These are phyloP conservation scores for Colletotrichum sp. DNA, from an alignment of 2,329 filamentous ascomycete genomes.

Conservation along the genomic window DNA sequence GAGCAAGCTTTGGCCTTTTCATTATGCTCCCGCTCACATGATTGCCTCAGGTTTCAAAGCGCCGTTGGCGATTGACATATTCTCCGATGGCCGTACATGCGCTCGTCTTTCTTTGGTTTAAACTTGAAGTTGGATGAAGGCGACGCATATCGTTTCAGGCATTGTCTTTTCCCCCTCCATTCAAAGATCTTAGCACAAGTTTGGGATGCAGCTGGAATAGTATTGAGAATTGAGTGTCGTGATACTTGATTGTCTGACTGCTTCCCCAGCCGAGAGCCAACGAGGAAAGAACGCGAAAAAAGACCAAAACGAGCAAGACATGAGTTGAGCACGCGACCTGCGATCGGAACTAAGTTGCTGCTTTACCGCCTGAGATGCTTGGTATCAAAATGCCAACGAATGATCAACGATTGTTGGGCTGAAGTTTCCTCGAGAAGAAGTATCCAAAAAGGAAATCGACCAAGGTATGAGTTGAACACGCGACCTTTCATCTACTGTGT, in stretches of 20 bases:
- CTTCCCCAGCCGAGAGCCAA: background rate
- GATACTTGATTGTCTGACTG: background rate
- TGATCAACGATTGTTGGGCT: no score
- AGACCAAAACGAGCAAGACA: background rate
- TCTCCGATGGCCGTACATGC: background rate
- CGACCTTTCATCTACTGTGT: background rate
- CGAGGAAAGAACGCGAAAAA: background rate
- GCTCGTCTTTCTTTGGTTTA: background rate
- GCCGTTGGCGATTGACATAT: background rate
- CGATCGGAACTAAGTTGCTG: rapidly evolving
- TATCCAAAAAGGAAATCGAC: background rate
- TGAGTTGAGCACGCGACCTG: background rate
- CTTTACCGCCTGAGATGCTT: background rate
- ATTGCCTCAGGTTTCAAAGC: background rate
- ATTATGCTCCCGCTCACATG: background rate
- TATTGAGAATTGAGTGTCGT: background rate
- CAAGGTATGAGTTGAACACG: background rate
- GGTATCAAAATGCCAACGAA: no score
- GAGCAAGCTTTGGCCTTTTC: background rate
- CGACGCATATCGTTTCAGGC: rapidly evolving
- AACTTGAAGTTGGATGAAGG: background rate
- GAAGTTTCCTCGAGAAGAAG: no score
- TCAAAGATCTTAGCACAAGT: background rate
- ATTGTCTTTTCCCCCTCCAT: background rate
- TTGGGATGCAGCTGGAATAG: background rate